A percentile compares a stretch with the other conserved stretches of the same genome.
These are phyloP conservation scores for Camelina sativa DNA, from an alignment of 345 rosid species.

Conservation along the genomic window DNA sequence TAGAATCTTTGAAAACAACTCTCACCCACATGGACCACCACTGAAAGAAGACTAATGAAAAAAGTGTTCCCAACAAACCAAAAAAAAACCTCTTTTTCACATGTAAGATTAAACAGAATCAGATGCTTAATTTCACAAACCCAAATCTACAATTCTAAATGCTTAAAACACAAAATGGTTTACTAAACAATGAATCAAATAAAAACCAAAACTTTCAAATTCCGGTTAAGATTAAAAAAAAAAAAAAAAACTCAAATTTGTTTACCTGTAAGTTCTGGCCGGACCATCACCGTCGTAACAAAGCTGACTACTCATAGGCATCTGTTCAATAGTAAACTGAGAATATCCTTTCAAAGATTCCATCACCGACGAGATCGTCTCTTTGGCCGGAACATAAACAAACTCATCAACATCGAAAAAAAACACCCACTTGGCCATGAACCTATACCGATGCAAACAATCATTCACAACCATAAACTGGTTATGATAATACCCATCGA, in stretches of 20 bases:
- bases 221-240: no score
- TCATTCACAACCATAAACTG: constrained; percentile 96
- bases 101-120: constrained; percentile 25
- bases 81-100: neutral
- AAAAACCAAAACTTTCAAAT: neutral
- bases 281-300: constrained; percentile 66
- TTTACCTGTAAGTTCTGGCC: constrained; percentile 69
- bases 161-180: neutral
- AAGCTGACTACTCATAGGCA: constrained; percentile 82
- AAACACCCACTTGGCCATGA: constrained; percentile 81
- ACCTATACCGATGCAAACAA: constrained; percentile 79
- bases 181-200: neutral
- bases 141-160: constrained; percentile 10
- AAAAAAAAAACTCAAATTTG: neutral
- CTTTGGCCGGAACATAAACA: constrained; percentile 58
- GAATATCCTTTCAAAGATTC: constrained; percentile 62
- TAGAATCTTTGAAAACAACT: constrained; percentile 40
- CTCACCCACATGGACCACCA: constrained; percentile 28
- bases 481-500: constrained; percentile 91
- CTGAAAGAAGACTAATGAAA: neutral
- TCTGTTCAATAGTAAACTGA: constrained; percentile 86
- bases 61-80: constrained; percentile 3
- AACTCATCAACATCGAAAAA: constrained; percentile 92
- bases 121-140: constrained; percentile 18
- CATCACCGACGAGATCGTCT: constrained; percentile 61